These are phyloP conservation scores for Zalaria sp. DNA, from an alignment of 2,329 filamentous ascomycete genomes.

Conservation along the genomic window DNA sequence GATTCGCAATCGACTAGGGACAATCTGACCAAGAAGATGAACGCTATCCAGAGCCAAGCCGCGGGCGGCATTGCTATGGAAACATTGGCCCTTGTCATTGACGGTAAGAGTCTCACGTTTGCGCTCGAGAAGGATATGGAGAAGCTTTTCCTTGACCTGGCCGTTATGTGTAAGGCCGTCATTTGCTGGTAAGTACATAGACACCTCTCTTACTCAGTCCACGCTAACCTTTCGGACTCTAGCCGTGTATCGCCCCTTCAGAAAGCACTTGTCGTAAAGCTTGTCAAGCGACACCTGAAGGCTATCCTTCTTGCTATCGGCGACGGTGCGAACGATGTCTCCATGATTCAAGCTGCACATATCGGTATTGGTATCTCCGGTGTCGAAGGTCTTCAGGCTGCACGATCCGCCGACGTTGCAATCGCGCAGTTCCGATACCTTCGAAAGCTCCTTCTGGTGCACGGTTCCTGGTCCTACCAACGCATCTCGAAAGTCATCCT, in stretches of 20 bases:
- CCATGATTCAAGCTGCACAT: conserved; percentile 98
- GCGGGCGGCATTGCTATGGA: conserved; percentile 67
- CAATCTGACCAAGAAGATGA: conserved; percentile 85
- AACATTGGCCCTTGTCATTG: conserved; percentile 80
- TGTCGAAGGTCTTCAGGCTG: conserved; percentile 90
- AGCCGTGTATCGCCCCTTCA: conserved; percentile 93
- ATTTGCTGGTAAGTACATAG: conserved; percentile 55
- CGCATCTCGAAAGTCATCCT: conserved; percentile 92
- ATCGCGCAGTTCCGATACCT: conserved; percentile 94
- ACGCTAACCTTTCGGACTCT: background rate
- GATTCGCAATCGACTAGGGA: conserved; percentile 62
- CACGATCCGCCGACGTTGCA: conserved; percentile 85
- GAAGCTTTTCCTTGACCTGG: conserved; percentile 82
- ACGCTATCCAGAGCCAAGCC: conserved; percentile 74
- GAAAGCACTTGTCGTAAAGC: conserved; percentile 93
- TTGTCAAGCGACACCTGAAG: conserved; percentile 89
- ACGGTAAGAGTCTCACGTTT: conserved; percentile 88
- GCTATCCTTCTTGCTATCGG: conserved; percentile 89
- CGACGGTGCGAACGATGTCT: conserved; percentile 97
- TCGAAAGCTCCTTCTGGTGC: conserved; percentile 83
- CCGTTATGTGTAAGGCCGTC: conserved; percentile 95
- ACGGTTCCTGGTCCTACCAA: conserved; percentile 96
- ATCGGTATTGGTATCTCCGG: conserved; percentile 97
- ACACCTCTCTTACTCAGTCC: no score
- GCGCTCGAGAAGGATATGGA: conserved; percentile 90